Evolutionary conservation across 2,329 filamentous ascomycete genomes (phyloP).

Genomic region (Xylariaceae sp.): DNA sequence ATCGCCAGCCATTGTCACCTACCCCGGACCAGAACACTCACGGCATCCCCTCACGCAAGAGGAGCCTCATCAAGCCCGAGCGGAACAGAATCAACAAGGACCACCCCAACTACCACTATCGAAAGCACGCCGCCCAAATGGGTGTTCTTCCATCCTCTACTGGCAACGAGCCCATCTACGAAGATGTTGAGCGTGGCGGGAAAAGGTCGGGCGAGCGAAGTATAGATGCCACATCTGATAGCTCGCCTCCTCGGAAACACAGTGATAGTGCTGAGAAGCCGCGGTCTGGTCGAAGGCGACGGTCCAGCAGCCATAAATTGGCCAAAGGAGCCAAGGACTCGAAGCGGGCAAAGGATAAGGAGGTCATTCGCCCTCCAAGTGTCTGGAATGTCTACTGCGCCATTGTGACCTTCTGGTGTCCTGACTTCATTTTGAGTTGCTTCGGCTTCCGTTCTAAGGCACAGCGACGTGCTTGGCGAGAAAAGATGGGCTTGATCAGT

Average conservation of each 20-base stretch:
- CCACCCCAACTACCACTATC: constrained; percentile 94
- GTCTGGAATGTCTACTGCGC: constrained; percentile 95
- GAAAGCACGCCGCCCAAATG: constrained; percentile 93
- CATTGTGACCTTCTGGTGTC: constrained; percentile 90
- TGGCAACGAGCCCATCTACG: constrained; percentile 82
- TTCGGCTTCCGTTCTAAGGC: constrained; percentile 82
- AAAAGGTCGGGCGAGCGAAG: constrained; percentile 47
- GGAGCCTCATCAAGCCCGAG: constrained; percentile 85
- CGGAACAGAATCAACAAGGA: constrained; percentile 78
- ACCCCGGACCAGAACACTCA: constrained; percentile 31
- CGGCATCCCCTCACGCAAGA: constrained; percentile 58
- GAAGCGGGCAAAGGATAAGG: constrained; percentile 51
- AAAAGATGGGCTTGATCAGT: constrained; percentile 96
- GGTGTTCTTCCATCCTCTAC: constrained; percentile 84
- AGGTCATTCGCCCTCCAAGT: constrained; percentile 73
- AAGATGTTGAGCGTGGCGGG: constrained; percentile 67
- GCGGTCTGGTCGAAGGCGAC: constrained; percentile 40
- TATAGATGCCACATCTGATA: constrained; percentile 44
- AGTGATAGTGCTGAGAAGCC: constrained; percentile 33
- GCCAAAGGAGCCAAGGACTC: constrained; percentile 54
- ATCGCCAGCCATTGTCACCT: constrained; percentile 52
- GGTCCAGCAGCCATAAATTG: constrained; percentile 55
- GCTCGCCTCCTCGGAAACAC: constrained; percentile 37
- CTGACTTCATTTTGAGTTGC: constrained; percentile 77
- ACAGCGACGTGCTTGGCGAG: constrained; percentile 89